Evolutionary conservation across 495 filamentous ascomycete genomes (phyloP).

Genomic region (Cercophora samala): DNA sequence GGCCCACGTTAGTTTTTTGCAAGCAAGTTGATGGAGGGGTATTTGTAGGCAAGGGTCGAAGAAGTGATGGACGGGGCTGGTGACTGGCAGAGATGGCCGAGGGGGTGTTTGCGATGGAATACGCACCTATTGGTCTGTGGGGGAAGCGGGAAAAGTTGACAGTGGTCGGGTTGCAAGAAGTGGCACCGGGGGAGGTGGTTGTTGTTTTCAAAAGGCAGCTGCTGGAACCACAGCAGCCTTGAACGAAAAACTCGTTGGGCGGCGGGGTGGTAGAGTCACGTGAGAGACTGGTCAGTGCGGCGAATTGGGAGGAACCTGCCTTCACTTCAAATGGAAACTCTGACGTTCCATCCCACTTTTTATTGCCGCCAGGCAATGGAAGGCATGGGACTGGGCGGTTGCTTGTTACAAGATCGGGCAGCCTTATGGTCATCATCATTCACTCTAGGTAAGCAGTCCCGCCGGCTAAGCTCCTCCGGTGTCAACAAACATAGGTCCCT

Average conservation of each 20-base stretch:
- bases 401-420: not conserved
- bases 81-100: not conserved
- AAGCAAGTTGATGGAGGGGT: constrained; percentile 14
- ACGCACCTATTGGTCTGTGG: constrained; percentile 28
- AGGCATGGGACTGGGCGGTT: not conserved
- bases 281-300: constrained; percentile 31
- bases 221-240: constrained; percentile 33
- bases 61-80: not conserved
- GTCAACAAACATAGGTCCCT: not conserved
- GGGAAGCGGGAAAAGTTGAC: constrained; percentile 17
- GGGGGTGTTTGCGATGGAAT: not conserved
- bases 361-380: not conserved
- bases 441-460: not conserved
- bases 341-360: not conserved
- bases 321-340: not conserved
- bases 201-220: constrained; percentile 36
- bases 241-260: constrained; percentile 41
- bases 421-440: not conserved
- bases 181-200: constrained; percentile 28
- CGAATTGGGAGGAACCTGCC: constrained; percentile 7
- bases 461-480: not conserved
- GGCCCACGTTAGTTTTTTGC: constrained; percentile 25
- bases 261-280: constrained; percentile 35
- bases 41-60: constrained; percentile 19
- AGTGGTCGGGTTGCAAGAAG: constrained; percentile 32